Percentiles rank a stretch among this genome's conserved stretches.
These are phyloP conservation scores for Auricularia cornea DNA, from an alignment of 768 basidiomycete species.

Conservation along the genomic window DNA sequence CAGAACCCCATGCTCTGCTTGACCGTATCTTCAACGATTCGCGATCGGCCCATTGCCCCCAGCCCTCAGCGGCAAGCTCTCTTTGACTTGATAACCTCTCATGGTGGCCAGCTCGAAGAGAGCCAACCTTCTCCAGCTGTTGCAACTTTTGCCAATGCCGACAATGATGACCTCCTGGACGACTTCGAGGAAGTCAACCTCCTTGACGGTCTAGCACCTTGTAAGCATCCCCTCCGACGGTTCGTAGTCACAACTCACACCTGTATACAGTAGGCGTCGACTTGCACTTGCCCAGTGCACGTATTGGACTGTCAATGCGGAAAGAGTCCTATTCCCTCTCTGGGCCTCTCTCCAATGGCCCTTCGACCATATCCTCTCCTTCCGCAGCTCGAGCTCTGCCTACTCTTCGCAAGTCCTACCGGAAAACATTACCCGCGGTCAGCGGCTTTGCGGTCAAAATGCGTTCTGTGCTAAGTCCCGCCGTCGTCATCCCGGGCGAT, in stretches of 20 bases:
- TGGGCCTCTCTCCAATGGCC: constrained; percentile 26
- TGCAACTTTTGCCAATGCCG: constrained; percentile 6
- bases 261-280: constrained; percentile 8
- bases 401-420: constrained; percentile 78
- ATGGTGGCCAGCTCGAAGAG: not conserved
- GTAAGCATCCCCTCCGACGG: constrained; percentile 33
- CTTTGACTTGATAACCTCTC: constrained; percentile 7
- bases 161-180: constrained; percentile 32
- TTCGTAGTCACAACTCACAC: no score
- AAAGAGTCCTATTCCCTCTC: constrained; percentile 58
- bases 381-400: constrained; percentile 34
- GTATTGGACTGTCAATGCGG: constrained; percentile 62
- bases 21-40: constrained; percentile 79
- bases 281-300: constrained; percentile 41
- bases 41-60: constrained; percentile 58
- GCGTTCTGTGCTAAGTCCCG: constrained; percentile 90
- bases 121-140: not conserved
- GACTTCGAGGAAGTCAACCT: constrained; percentile 63
- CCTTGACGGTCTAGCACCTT: constrained; percentile 56
- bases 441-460: constrained; percentile 86
- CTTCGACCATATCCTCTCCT: constrained; percentile 33
- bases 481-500: constrained; percentile 51
- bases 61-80: constrained; percentile 32
- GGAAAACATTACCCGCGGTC: constrained; percentile 67
- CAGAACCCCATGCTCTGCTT: constrained; percentile 73